Evolutionary conservation across 2,329 filamentous ascomycete genomes (phyloP).

Genomic region (Chalara sp.): DNA sequence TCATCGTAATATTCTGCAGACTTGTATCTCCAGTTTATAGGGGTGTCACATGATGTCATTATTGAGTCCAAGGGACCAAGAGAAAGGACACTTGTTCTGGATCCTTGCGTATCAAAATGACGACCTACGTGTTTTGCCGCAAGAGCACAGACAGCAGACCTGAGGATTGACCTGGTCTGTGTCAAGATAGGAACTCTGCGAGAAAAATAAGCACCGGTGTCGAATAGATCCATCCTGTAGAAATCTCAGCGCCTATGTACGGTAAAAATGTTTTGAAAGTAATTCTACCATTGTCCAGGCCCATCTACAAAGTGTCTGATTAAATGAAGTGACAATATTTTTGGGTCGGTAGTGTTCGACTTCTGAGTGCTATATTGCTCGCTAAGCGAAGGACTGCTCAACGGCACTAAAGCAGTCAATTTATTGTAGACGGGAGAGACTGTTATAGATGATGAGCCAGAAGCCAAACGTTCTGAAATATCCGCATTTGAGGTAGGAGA

Average conservation of each 20-base stretch:
- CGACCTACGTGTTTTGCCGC: constrained; percentile 53
- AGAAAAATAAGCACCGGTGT: constrained; percentile 51
- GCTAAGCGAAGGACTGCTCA: not conserved
- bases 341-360: not conserved
- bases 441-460: constrained; percentile 10
- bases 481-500: constrained; percentile 8
- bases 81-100: constrained; percentile 13
- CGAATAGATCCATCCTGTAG: constrained; percentile 44
- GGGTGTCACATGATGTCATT: constrained; percentile 41
- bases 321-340: too few relatives aligned
- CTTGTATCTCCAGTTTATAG: constrained; percentile 52
- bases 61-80: constrained; percentile 31
- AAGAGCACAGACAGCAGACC: constrained; percentile 51
- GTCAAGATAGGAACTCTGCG: constrained; percentile 53
- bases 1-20: constrained; percentile 54
- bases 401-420: constrained; percentile 37
- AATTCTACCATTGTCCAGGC: constrained; percentile 50
- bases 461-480: constrained; percentile 22
- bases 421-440: constrained; percentile 2
- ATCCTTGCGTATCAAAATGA: constrained; percentile 41
- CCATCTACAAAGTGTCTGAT: constrained; percentile 6
- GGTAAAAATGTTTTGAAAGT: constrained; percentile 51
- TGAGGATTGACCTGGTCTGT: constrained; percentile 38
- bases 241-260: constrained; percentile 40
- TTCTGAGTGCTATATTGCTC: not conserved